Evolutionary conservation across 768 basidiomycete genomes (phyloP), one percentile per base, ranked within the genome.

Genomic region (Myochromella boudieri): DNA sequence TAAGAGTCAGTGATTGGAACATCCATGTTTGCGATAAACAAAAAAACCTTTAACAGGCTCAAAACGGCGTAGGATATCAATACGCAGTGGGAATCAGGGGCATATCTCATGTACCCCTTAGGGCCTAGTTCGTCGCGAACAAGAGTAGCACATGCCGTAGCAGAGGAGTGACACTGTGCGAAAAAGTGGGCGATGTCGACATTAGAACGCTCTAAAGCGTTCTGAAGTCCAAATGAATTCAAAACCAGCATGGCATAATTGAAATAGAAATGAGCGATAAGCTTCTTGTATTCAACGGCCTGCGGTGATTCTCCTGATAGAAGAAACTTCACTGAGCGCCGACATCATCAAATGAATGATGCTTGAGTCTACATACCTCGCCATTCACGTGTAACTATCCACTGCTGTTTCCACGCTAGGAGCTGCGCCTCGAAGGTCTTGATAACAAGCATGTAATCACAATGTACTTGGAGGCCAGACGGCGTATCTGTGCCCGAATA

Each of bases 211-310:
- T 95, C 95, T 46, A 97, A 69, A n/a, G 95, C 92, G 60, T 95
- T 90, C 65, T 99, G 95, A 33, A 99, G 76, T 9, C 95, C 95
- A 57, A 99, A 99, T 1, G 95, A 95, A 61, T 97, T 94, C 48
- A 97, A 70, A 28, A 97, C 90, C 42, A 99, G 79, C 68, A 82
- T 80, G 20, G 85, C 81, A 58, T 95, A 95, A 61, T 91, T 80
- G 68, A 80, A 87, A 63, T 91, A 92, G 60, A 93, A 95, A 54
- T 79, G 71, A 21, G 78, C 75, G 32, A 81, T 79, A 40, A 76
- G 65, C 33, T 61, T 61, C 46, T 75, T 73, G 68, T 84, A 84
- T 45, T 76, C 64, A 1, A 52, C 46, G 22, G 59, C 49, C 1
- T 50, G 44, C 10, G 56, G 20, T 0, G 60, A 25, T 55, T 65